Percentiles rank a stretch among this genome's conserved stretches.
These are phyloP conservation scores for Talaromyces proteolyticus DNA, from an alignment of 495 filamentous ascomycete genomes.

Conservation along the genomic window DNA sequence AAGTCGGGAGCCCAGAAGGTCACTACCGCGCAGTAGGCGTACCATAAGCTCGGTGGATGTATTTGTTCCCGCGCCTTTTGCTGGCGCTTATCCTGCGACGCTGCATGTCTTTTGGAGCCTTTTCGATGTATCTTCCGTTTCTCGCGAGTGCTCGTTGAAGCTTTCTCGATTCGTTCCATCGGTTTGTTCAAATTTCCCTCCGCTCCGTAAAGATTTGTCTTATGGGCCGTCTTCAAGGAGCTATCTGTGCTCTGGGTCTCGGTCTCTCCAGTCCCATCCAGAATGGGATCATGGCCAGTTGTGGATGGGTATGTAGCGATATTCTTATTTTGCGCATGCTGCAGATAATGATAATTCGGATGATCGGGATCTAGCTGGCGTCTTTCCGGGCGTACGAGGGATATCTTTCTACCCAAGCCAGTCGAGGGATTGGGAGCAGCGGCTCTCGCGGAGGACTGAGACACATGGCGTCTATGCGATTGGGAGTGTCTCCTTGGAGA, in stretches of 20 bases:
- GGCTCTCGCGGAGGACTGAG: constrained; percentile 18
- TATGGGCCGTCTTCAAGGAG: constrained; percentile 41
- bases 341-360: constrained; percentile 89
- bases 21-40: constrained; percentile 85
- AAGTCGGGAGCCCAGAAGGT: constrained; percentile 95
- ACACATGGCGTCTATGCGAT: constrained; percentile 28
- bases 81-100: constrained; percentile 44
- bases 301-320: constrained; percentile 85
- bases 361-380: constrained; percentile 74
- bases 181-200: constrained; percentile 41
- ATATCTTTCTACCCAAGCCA: constrained; percentile 62
- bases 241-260: constrained; percentile 52
- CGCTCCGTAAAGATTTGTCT: constrained; percentile 25
- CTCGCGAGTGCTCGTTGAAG: constrained; percentile 32
- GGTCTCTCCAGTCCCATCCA: constrained; percentile 60
- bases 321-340: constrained; percentile 73
- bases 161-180: constrained; percentile 45
- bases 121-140: constrained; percentile 38
- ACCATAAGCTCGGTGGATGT: constrained; percentile 87
- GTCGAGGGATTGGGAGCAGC: neutral
- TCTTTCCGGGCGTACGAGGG: constrained; percentile 82
- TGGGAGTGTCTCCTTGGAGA: constrained; percentile 14
- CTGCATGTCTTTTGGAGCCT: constrained; percentile 43
- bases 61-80: constrained; percentile 62
- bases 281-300: constrained; percentile 83